Conservation (phyloP, 768 basidiomycete genomes). For the Boletellus ananiceps region DNA sequence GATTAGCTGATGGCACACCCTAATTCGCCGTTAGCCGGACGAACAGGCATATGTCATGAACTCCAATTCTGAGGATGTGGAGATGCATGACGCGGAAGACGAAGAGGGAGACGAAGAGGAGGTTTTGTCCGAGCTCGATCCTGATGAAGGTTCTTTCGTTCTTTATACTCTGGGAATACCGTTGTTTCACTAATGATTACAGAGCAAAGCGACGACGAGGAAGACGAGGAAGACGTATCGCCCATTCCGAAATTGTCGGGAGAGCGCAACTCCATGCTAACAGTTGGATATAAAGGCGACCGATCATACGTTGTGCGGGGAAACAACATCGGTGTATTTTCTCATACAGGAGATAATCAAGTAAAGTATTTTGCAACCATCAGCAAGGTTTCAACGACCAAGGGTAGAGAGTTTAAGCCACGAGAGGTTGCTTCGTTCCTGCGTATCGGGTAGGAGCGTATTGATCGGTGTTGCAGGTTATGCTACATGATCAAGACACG, state of each 20-base stretch:
- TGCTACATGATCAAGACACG: slow-evolving; percentile 94
- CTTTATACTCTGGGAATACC: neutral
- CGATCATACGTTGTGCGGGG: slow-evolving; percentile 92
- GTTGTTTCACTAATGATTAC: slow-evolving; percentile 27
- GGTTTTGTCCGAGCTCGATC: slow-evolving; percentile 62
- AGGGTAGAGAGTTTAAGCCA: slow-evolving; percentile 83
- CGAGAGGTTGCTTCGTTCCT: slow-evolving; percentile 56
- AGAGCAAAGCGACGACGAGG: slow-evolving; percentile 42
- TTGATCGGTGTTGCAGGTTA: slow-evolving; percentile 53
- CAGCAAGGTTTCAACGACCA: slow-evolving; percentile 70
- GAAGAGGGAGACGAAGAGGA: slow-evolving; percentile 80
- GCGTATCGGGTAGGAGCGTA: neutral
- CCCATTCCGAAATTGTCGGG: slow-evolving; percentile 43
- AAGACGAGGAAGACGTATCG: slow-evolving; percentile 35
- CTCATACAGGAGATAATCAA: slow-evolving; percentile 59
- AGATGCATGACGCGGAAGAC: slow-evolving; percentile 75
- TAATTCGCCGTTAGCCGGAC: slow-evolving; percentile 48
- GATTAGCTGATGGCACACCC: neutral
- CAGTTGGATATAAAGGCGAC: slow-evolving; percentile 93
- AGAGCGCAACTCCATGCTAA: slow-evolving; percentile 81
- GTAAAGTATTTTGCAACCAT: slow-evolving; percentile 88
- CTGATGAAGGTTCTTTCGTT: slow-evolving; percentile 48
- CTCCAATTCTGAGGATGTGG: slow-evolving; percentile 75
- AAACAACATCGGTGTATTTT: slow-evolving; percentile 88
- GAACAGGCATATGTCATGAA: slow-evolving; percentile 82